These are phyloP conservation scores for Pseudogymnoascus sp. DNA, from an alignment of 2,329 filamentous ascomycete genomes.

Conservation along the genomic window DNA sequence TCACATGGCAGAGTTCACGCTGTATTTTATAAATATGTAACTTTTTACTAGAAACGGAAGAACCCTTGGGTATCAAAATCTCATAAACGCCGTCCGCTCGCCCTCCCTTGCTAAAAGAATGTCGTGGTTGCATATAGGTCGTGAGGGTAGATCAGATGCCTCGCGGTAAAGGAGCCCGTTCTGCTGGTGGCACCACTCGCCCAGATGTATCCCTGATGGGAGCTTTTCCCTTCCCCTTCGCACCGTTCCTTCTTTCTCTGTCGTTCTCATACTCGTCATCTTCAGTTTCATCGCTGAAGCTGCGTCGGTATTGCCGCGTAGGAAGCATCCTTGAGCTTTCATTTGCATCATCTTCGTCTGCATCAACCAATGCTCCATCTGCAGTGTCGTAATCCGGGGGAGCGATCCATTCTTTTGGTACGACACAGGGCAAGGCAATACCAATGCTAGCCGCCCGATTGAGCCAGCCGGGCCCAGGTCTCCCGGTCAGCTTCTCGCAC, in stretches of 20 bases:
- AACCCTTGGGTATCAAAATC: conserved; percentile 9
- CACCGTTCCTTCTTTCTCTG: conserved; percentile 33
- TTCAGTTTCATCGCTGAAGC: conserved; percentile 21
- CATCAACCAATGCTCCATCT: conserved; percentile 57
- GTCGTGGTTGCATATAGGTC: background rate
- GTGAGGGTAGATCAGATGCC: conserved; percentile 9
- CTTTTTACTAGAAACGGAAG: conserved; percentile 3
- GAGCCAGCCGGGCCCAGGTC: conserved; percentile 64
- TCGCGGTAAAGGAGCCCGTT: conserved; percentile 38
- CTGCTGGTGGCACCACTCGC: conserved; percentile 42
- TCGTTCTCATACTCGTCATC: conserved; percentile 39
- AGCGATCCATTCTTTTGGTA: conserved; percentile 74
- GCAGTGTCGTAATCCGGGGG: conserved; percentile 68
- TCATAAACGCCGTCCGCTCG: background rate
- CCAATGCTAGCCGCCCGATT: conserved; percentile 81
- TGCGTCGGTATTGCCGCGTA: conserved; percentile 16
- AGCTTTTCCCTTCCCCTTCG: conserved; percentile 30
- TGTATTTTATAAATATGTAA: conserved; percentile 7
- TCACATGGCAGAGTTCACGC: conserved; percentile 3
- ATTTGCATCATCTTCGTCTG: conserved; percentile 39
- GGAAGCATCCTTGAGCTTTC: conserved; percentile 54
- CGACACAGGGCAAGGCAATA: conserved; percentile 70
- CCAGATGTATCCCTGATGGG: conserved; percentile 42
- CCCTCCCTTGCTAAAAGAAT: background rate
- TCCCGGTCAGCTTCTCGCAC: conserved; percentile 63